Conservation (phyloP, 1,139 yeast species). For the Blastobotrys ciferrii region DNA sequence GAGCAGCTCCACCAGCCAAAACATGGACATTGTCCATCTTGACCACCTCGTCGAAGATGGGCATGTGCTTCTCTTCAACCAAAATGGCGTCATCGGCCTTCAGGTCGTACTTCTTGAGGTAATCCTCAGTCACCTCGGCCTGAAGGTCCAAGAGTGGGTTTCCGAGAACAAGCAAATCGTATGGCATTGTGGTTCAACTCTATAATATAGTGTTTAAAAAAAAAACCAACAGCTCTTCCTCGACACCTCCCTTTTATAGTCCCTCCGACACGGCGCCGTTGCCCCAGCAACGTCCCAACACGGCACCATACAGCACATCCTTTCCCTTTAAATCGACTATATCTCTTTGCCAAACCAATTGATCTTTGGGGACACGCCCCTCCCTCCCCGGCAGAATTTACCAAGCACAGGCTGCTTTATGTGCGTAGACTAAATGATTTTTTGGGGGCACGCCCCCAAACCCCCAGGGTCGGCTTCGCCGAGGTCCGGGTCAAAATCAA, state of each 20-base stretch:
- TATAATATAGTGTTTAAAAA: neutral
- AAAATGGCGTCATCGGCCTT: slow-evolving; percentile 94
- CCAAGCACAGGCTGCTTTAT: no score
- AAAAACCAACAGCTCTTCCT: neutral
- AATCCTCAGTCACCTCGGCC: slow-evolving; percentile 63
- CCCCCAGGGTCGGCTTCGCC: no score
- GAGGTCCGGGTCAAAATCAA: no score
- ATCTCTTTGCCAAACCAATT: no score
- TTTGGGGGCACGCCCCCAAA: no score
- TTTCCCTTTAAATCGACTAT: no score
- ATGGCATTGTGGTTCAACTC: slow-evolving; percentile 43
- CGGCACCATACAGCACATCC: neutral
- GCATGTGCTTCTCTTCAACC: slow-evolving; percentile 83
- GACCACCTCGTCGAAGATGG: slow-evolving; percentile 74
- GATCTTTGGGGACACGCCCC: no score
- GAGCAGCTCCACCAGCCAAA: slow-evolving; percentile 99
- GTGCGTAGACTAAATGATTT: no score
- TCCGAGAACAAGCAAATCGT: slow-evolving; percentile 65
- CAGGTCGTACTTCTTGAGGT: slow-evolving; percentile 74
- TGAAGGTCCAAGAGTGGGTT: slow-evolving; percentile 86
- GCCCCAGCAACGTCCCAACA: slow-evolving; percentile 5
- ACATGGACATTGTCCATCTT: slow-evolving; percentile 59
- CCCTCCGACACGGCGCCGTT: neutral
- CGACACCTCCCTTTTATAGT: slow-evolving; percentile 1
- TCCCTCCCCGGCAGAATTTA: no score